Conservation (phyloP, 805 yeast species). For the Myxozyma udenii region DNA sequence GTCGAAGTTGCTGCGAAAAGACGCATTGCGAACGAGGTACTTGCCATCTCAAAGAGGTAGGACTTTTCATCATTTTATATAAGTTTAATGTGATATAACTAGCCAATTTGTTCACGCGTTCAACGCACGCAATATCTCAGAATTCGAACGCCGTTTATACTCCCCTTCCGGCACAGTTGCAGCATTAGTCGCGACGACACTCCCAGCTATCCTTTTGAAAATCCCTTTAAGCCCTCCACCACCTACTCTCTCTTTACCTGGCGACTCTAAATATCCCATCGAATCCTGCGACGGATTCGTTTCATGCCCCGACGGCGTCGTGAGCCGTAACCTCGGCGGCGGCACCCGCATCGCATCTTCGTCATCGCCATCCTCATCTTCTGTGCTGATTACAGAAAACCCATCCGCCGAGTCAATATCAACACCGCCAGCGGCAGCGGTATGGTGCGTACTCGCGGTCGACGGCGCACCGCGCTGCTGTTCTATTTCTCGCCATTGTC, state of each 20-base stretch:
- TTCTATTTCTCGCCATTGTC: not conserved
- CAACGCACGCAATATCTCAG: too few species aligned
- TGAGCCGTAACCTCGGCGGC: slow-evolving; percentile 14
- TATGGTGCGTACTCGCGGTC: not conserved
- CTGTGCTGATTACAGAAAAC: not conserved
- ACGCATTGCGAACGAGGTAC: slow-evolving; percentile 9
- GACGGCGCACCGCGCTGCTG: not conserved
- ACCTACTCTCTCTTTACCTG: not conserved
- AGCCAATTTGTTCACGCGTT: not conserved
- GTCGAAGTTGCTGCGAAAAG: slow-evolving; percentile 67
- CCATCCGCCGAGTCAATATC: not conserved
- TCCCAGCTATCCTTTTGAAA: too few species aligned
- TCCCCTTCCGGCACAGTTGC: too few species aligned
- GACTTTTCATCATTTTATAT: not conserved
- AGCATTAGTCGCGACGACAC: too few species aligned
- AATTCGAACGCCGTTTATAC: too few species aligned
- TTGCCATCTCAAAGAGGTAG: not conserved
- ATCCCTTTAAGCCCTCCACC: not conserved
- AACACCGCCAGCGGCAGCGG: too few species aligned
- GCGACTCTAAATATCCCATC: not conserved
- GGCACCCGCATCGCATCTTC: not conserved
- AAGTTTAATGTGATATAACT: not conserved
- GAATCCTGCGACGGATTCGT: slow-evolving; percentile 22
- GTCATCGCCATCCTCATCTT: not conserved
- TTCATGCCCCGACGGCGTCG: slow-evolving; percentile 25